These are phyloP conservation scores for Paramecium primaurelia DNA, from an alignment of 73 alveolate genomes.

Conservation along the genomic window DNA sequence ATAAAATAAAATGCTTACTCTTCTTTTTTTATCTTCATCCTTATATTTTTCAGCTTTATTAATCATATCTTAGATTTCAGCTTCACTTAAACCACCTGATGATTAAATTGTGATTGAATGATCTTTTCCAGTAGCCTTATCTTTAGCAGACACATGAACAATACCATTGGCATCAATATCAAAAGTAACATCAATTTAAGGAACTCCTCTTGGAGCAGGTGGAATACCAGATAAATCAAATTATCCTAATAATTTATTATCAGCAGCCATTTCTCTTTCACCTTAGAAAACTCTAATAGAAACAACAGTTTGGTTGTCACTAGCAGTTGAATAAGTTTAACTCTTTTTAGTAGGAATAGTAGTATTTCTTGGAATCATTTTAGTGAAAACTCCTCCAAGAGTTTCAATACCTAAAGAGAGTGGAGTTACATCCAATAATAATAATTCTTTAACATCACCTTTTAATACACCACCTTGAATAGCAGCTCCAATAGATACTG, in stretches of 20 bases:
- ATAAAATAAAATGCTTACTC: constrained; percentile 8
- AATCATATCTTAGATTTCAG: constrained; percentile 88
- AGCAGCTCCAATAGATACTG: constrained; percentile 98
- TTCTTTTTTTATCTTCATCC: constrained; percentile 79
- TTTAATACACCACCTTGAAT: constrained; percentile 94
- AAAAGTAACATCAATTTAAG: constrained; percentile 97
- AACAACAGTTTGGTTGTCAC: constrained; percentile 93
- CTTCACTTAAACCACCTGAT: constrained; percentile 87
- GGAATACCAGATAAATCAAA: constrained; percentile 96
- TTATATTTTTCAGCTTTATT: constrained; percentile 80
- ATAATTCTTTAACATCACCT: constrained; percentile 90
- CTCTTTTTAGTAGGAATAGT: constrained; percentile 97
- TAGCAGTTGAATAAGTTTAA: constrained; percentile 91
- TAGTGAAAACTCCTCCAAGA: constrained; percentile 93
- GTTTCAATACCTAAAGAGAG: constrained; percentile 96
- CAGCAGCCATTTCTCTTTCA: constrained; percentile 95
- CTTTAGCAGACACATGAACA: constrained; percentile 97
- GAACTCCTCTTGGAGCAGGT: constrained; percentile 89
- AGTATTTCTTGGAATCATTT: constrained; percentile 92
- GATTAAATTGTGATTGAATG: constrained; percentile 80
- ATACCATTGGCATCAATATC: constrained; percentile 98
- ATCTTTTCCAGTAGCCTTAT: constrained; percentile 91
- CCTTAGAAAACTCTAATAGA: constrained; percentile 95
- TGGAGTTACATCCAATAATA: constrained; percentile 97
- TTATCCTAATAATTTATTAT: constrained; percentile 91